Evolutionary conservation across 352 stramenopile genomes (phyloP).

Genomic region (Phytophthora pisi): DNA sequence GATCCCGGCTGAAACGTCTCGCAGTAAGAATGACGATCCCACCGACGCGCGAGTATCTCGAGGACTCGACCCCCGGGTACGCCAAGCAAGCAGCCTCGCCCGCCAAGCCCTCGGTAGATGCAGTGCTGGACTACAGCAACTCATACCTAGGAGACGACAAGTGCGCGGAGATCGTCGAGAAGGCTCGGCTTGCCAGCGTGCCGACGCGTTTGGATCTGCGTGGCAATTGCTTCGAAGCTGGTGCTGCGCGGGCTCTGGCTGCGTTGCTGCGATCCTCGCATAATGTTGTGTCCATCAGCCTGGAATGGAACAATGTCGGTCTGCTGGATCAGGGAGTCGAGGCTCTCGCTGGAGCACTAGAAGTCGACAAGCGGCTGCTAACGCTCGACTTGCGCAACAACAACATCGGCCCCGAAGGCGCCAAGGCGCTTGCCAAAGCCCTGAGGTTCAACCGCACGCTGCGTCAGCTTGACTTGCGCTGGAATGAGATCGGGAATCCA

Average conservation of each 20-base stretch:
- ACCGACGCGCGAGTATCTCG: conserved; percentile 18
- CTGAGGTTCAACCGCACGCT: conserved; percentile 70
- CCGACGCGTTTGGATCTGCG: conserved; percentile 67
- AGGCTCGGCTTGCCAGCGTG: conserved; percentile 41
- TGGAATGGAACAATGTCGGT: conserved; percentile 90
- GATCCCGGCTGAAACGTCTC: conserved; percentile 8
- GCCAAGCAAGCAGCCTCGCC: background rate
- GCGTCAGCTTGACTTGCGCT: conserved; percentile 76
- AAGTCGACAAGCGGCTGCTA: conserved; percentile 67
- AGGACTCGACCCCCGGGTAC: conserved; percentile 16
- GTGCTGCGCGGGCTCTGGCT: conserved; percentile 56
- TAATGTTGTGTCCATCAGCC: conserved; percentile 58
- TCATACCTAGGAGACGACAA: conserved; percentile 76
- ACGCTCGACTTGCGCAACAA: conserved; percentile 87
- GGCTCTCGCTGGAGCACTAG: conserved; percentile 62
- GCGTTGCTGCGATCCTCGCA: conserved; percentile 59
- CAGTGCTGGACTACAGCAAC: conserved; percentile 76
- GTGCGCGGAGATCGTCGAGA: conserved; percentile 57
- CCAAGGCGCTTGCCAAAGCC: conserved; percentile 60
- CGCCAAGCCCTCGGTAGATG: conserved; percentile 3
- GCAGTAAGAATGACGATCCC: conserved; percentile 19
- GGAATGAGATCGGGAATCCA: conserved; percentile 82
- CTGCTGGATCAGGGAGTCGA: conserved; percentile 73
- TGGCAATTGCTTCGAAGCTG: conserved; percentile 78
- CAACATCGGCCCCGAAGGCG: conserved; percentile 76